Evolutionary conservation across 1,284 basidiomycete species (phyloP).

Genomic region (Fomes fomentarius): DNA sequence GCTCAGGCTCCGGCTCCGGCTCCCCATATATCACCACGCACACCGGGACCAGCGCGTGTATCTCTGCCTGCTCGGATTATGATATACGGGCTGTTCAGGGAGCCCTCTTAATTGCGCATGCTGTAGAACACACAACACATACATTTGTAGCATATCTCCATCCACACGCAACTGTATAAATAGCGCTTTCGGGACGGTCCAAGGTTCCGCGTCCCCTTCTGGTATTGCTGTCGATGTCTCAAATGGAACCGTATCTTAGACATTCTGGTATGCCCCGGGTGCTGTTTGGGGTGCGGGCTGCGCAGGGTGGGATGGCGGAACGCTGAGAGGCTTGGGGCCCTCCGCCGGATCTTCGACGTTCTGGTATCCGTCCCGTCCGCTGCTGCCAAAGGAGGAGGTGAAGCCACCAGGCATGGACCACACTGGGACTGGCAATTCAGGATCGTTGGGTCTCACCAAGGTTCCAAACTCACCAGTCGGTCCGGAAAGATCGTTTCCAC

Average conservation of each 20-base stretch:
- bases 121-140: constrained; percentile 8
- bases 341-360: constrained; percentile 66
- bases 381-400: constrained; percentile 46
- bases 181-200: constrained; percentile 8
- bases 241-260: constrained; percentile 35
- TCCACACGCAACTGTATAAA: constrained; percentile 14
- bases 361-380: constrained; percentile 69
- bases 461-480: constrained; percentile 55
- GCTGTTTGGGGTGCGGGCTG: constrained; percentile 20
- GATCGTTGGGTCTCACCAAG: not conserved
- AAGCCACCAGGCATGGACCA: constrained; percentile 89
- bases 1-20: too few relatives aligned
- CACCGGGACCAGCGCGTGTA: not conserved
- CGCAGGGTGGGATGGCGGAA: constrained; percentile 28
- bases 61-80: not conserved
- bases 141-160: constrained; percentile 15
- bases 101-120: not conserved
- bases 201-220: not conserved
- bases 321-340: constrained; percentile 36
- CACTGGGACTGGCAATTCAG: constrained; percentile 44
- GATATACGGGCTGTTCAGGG: not conserved
- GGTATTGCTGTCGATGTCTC: not conserved
- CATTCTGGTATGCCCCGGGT: constrained; percentile 58
- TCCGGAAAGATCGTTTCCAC: constrained; percentile 56
- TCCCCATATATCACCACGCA: too few relatives aligned